Percentiles rank a stretch among this genome's conserved stretches.
Conservation (phyloP, 2,329 filamentous ascomycete genomes). For the Aspergillus sclerotialis region DNA sequence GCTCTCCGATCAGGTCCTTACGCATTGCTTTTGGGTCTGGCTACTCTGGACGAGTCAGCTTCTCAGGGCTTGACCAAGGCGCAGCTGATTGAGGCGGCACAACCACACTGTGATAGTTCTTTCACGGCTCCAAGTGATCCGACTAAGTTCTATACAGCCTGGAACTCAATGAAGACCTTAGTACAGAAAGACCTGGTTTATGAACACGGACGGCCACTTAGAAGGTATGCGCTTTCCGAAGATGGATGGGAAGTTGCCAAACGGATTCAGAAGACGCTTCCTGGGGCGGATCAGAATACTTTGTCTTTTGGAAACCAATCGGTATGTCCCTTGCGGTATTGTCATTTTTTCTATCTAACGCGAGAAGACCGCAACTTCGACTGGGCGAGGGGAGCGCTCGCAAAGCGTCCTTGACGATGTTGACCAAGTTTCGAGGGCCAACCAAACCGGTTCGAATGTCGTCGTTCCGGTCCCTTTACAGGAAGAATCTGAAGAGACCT, state of each 20-base stretch:
- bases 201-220: conserved; percentile 60
- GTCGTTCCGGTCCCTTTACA: background rate
- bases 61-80: conserved; percentile 57
- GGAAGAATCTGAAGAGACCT: conserved; percentile 6
- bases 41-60: conserved; percentile 50
- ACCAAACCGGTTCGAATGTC: conserved; percentile 1
- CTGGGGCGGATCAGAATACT: conserved; percentile 13
- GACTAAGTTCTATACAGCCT: conserved; percentile 68
- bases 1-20: conserved; percentile 66
- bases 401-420: background rate
- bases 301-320: conserved; percentile 8
- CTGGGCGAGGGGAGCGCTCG: background rate
- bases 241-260: conserved; percentile 70
- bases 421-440: background rate
- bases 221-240: conserved; percentile 65
- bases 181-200: conserved; percentile 66
- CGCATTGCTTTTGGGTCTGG: conserved; percentile 62
- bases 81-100: conserved; percentile 61
- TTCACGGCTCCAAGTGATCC: conserved; percentile 62
- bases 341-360: conserved; percentile 2
- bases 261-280: conserved; percentile 51
- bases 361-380: conserved; percentile 1
- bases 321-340: conserved; percentile 8
- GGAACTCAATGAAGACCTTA: conserved; percentile 75
- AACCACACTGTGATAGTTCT: conserved; percentile 65